phyloP scores from a whole-genome alignment of 2,329 filamentous ascomycete genomes.

The Thelonectria olida region DNA sequence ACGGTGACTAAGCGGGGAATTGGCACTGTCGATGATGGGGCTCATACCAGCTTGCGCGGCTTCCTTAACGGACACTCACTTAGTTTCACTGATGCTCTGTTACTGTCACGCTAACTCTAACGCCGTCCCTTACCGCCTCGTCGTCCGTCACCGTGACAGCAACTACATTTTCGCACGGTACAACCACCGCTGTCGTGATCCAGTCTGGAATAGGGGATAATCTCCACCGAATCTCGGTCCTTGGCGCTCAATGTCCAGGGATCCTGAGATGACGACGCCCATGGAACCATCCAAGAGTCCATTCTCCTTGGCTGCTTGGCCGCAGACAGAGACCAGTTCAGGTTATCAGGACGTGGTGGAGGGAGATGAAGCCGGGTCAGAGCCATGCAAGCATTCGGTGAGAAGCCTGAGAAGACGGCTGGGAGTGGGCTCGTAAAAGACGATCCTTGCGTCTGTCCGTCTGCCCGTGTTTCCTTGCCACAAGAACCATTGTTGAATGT shows the following conservation, averaged over 20 bases:
- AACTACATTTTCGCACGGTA: slow-evolving; percentile 26
- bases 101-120: slow-evolving; percentile 12
- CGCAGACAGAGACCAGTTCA: not conserved
- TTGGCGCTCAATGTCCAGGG: slow-evolving; percentile 15
- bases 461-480: not conserved
- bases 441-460: not conserved
- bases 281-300: slow-evolving; percentile 1
- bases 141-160: not conserved
- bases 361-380: not conserved
- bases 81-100: slow-evolving; percentile 2
- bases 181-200: slow-evolving; percentile 11
- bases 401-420: not conserved
- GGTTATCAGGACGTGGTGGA: not conserved
- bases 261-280: slow-evolving; percentile 12
- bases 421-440: not conserved
- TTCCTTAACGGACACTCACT: not conserved
- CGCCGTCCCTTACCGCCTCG: not conserved
- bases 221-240: slow-evolving; percentile 39
- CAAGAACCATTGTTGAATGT: not conserved
- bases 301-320: slow-evolving; percentile 4
- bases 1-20: slow-evolving; percentile 30
- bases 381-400: not conserved
- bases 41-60: not conserved
- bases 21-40: slow-evolving; percentile 21
- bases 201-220: slow-evolving; percentile 37